Base-by-base conservation (phyloP, 805 yeast species). In the Cyberlindnera subsufficiens region DNA sequence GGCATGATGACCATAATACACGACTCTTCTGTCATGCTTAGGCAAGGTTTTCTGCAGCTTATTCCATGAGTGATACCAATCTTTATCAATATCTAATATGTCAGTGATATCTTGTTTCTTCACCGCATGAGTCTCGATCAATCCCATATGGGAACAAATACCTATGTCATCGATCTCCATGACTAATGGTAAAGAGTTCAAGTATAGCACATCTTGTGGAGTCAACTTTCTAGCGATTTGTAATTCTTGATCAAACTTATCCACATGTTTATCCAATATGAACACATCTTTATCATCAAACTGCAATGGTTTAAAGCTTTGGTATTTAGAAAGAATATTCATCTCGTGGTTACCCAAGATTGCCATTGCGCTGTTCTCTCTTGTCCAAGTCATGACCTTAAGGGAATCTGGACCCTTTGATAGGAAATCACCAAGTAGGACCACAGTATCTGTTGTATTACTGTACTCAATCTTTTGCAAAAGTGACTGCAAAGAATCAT, bases 1-100 rank as follows among this genome's bases (percentile, higher is more conserved):
- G 4, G 97, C 95, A 58, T 87, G 95, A 58, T 90, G 98, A 1
- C 97, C 98, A 58, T 90, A 90, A 54, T 77, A 78, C 4, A 86
- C 88, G 18, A 59, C 63, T 34, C 44, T 51, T 42, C 56, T 62
- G 33, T 63, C 60, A 30, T 53, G 52, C n/a, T 47, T 58, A 50
- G 55, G 43, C 22, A 56, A 47, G 6, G 43, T 45, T 35, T 42
- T 46, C 44, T 49, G 49, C 32, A 46, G 51, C 25, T 35, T 15
- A 8, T 59, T 60, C 27, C 60, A 57, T 14, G 59, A 55, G 11
- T 54, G 64, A 31, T 69, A 72, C 72, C 75, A 86, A 0, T 90
- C 86, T 3, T 80, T 82, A 31, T 82, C 68, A 71, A 91, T 75
- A 31, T 82, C 81, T 44, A 88, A 67, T 36, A 80, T 76, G 17